Base-by-base conservation (phyloP, 768 basidiomycete genomes). In the Lyophyllum decastes region DNA sequence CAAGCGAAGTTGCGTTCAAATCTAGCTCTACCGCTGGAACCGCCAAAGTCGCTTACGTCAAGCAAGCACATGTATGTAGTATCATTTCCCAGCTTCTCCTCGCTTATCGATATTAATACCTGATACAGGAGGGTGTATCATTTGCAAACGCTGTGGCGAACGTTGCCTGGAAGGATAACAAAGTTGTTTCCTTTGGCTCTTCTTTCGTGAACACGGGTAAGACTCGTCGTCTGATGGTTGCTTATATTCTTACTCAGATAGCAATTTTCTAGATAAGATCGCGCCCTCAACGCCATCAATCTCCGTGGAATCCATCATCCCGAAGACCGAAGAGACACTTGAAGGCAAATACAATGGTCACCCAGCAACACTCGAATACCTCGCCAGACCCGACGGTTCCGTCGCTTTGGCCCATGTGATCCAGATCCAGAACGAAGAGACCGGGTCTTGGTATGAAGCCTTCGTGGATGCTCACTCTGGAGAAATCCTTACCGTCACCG, bases 401-500 rank as follows among this genome's bases (percentile, higher is more conserved):
- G 68, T 71, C 27, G 73, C 67, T 26, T 75, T 83, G 27, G 72
- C 78, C 19, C 77, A 81, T 59, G 74, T 76, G 44, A 56, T 77
- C 41, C 75, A 77, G 53, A 66, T 75, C 30, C 68, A 71, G 62
- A 72, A 74, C 62, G 57, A 64, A 8, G 58, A 66, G 10, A 66
- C 68, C 5, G 69, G 80, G 53, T 73, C 78, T 19, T 86, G 81
- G 81, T 78, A 76, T 61, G 83, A 87, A 70, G 85, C 83, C 2
- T 82, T 80, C 61, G 77, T 86, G 59, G 83, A 84, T 59, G 84
- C 81, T 12, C 79, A 81, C 56, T 71, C 76, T n/a, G 80, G 81
- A 6, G 76, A 81, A 38, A 63, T 85, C 47, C 68, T 82, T 12
- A 72, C 76, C 21, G 75, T 82, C 24, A 79, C 78, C 51, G 82